A percentile compares a stretch with the other conserved stretches of the same genome.
phyloP scores from a whole-genome alignment of 140 eudicot genomes.

The Anethum foeniculum region DNA sequence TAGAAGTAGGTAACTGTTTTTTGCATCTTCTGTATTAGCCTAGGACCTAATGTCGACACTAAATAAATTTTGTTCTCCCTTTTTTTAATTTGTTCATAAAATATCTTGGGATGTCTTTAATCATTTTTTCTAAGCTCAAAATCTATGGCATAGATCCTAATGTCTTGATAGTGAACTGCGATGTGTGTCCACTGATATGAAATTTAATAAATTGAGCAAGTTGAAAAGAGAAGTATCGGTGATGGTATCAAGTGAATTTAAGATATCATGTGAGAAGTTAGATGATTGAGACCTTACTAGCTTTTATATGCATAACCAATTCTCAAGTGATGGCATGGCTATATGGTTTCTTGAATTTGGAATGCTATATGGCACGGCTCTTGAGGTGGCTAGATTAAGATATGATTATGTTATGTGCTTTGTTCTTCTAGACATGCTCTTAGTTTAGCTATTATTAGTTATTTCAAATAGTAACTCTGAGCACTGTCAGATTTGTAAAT shows the following conservation, averaged over 20 bases:
- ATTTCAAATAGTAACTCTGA: neutral
- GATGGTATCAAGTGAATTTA: no score
- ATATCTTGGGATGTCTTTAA: neutral
- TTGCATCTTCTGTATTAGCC: neutral
- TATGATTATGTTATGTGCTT: neutral
- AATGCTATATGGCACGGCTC: neutral
- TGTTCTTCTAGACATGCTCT: neutral
- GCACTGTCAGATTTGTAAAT: neutral
- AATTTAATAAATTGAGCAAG: neutral
- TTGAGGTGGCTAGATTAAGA: neutral
- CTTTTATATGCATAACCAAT: neutral
- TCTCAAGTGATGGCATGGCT: neutral
- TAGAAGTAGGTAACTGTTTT: neutral
- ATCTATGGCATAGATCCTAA: neutral
- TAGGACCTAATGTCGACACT: neutral
- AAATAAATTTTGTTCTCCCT: neutral
- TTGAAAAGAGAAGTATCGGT: neutral
- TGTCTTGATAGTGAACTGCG: neutral
- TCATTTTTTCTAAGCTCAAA: neutral
- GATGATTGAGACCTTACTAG: neutral
- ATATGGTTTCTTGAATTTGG: neutral
- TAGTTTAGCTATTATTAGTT: neutral
- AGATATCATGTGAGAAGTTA: neutral
- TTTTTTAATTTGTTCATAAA: neutral
- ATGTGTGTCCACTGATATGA: neutral